Evolutionary conservation across 164 flowering plant genomes (phyloP).

Genomic region (Stephania yunnanensis): DNA sequence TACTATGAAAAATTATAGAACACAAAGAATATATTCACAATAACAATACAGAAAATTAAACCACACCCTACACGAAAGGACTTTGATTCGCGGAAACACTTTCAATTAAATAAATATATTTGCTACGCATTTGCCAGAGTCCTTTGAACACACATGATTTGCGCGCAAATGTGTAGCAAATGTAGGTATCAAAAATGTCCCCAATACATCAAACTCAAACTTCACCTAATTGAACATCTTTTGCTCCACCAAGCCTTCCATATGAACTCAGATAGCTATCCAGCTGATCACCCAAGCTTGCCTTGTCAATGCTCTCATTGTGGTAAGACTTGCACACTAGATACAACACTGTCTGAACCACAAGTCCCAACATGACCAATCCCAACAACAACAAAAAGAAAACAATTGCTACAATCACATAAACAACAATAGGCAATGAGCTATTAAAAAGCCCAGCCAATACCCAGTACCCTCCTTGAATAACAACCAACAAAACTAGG

Average conservation of each 20-base stretch:
- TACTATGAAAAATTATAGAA: too few relatives aligned
- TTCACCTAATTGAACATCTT: neutral
- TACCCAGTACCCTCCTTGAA: slow-evolving; percentile 26
- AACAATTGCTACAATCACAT: neutral
- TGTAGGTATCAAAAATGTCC: too few relatives aligned
- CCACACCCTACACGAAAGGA: too few relatives aligned
- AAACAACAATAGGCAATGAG: slow-evolving; percentile 38
- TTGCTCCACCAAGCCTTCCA: slow-evolving; percentile 22
- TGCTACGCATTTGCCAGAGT: too few relatives aligned
- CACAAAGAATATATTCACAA: too few relatives aligned
- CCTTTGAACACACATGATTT: too few relatives aligned
- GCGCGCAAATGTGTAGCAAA: too few relatives aligned
- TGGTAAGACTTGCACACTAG: slow-evolving; percentile 88
- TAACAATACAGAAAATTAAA: too few relatives aligned
- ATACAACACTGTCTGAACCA: slow-evolving; percentile 85
- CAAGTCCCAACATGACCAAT: slow-evolving; percentile 59
- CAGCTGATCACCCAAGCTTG: slow-evolving; percentile 68
- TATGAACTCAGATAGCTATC: slow-evolving; percentile 80
- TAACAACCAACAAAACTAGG: slow-evolving; percentile 40
- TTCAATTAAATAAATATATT: too few relatives aligned
- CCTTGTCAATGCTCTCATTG: slow-evolving; percentile 72
- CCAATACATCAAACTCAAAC: neutral
- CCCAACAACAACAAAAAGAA: neutral
- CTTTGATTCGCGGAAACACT: too few relatives aligned
- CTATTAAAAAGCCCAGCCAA: slow-evolving; percentile 45